Evolutionary conservation across 2,329 filamentous ascomycete genomes (phyloP).

Genomic region (Diaporthe ilicicola): DNA sequence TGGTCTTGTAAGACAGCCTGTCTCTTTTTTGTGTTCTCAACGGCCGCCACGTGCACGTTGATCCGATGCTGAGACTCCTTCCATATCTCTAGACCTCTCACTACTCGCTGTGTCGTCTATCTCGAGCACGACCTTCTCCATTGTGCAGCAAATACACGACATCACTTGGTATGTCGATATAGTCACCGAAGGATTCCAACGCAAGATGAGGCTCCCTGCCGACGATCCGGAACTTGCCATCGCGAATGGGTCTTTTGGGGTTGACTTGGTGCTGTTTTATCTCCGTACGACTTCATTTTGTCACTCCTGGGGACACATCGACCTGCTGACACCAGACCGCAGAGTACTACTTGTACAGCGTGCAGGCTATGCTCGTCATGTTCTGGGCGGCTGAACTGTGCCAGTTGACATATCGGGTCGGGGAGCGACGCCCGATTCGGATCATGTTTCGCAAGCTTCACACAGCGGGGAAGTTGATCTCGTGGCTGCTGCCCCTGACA

Average conservation of each 20-base stretch:
- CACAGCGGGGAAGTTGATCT: slow-evolving; percentile 34
- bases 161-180: slow-evolving; percentile 35
- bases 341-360: slow-evolving; percentile 39
- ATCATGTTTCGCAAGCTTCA: slow-evolving; percentile 36
- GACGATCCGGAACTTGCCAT: slow-evolving; percentile 36
- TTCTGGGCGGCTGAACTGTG: slow-evolving; percentile 35
- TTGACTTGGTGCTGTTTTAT: slow-evolving; percentile 39
- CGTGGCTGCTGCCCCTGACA: slow-evolving; percentile 36
- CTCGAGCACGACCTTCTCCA: slow-evolving; percentile 38
- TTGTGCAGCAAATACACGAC: slow-evolving; percentile 39
- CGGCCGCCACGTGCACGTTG: not conserved
- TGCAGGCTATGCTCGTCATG: slow-evolving; percentile 37
- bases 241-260: slow-evolving; percentile 38
- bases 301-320: not conserved
- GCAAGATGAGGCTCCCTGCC: slow-evolving; percentile 33
- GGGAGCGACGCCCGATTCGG: slow-evolving; percentile 33
- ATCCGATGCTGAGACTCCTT: not conserved
- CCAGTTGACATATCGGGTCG: slow-evolving; percentile 32
- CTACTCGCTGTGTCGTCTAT: slow-evolving; percentile 36
- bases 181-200: slow-evolving; percentile 32
- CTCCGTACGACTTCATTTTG: slow-evolving; percentile 34
- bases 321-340: not conserved
- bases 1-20: slow-evolving; percentile 37
- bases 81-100: slow-evolving; percentile 35
- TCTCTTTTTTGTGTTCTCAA: not conserved